Conservation (phyloP, 192 early-diverging fungal genomes). For the Rhizoclosmatium sp. region DNA sequence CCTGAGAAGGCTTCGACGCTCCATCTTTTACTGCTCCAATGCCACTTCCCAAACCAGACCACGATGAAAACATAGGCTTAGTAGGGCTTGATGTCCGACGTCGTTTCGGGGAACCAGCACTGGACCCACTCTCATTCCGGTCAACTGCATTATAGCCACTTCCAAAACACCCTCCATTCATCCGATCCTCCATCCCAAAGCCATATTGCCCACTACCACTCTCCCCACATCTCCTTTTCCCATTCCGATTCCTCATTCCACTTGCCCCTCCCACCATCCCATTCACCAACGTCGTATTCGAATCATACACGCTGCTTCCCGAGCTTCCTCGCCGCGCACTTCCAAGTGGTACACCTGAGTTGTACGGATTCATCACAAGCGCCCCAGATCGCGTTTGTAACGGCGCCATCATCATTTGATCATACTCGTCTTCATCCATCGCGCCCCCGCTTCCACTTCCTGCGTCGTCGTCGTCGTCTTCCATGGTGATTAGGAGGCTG, state of each 20-base stretch:
- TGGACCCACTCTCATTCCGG: background rate
- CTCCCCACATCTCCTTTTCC: no score
- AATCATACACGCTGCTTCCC: background rate
- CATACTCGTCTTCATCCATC: background rate
- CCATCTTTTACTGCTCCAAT: background rate
- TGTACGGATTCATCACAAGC: background rate
- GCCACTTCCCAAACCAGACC: background rate
- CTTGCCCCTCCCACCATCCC: background rate
- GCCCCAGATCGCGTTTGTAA: background rate
- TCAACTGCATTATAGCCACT: background rate
- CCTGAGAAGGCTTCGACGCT: background rate
- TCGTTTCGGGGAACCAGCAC: background rate
- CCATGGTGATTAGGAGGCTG: slow-evolving; percentile 26
- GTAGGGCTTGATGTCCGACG: background rate
- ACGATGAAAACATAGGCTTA: background rate
- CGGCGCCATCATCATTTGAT: background rate
- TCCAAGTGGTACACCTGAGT: background rate
- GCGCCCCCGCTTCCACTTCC: background rate
- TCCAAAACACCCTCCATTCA: background rate
- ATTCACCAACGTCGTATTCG: background rate
- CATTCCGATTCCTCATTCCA: no score
- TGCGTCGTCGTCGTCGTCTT: background rate
- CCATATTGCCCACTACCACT: no score
- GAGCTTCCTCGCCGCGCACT: background rate
- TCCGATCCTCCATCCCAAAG: no score